Percentiles rank a stretch among this genome's conserved stretches.
These are phyloP conservation scores for Spironucleus salmonicida DNA, from an alignment of 208 protist genomes.

Conservation along the genomic window DNA sequence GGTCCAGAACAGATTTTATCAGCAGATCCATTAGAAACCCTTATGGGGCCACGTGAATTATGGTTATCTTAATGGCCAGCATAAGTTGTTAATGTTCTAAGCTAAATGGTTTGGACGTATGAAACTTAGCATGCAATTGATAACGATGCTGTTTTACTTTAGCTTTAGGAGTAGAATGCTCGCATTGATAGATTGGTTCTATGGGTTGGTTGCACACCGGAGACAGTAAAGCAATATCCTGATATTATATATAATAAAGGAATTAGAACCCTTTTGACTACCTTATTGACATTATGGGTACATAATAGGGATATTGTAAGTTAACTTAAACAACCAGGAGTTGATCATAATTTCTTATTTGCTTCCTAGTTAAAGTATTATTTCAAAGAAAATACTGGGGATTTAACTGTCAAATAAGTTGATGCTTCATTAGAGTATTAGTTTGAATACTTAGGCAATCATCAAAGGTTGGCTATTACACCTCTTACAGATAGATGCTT, in stretches of 20 bases:
- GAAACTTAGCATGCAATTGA: slow-evolving; percentile 12
- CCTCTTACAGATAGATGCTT: slow-evolving; percentile 51
- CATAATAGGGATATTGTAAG: slow-evolving; percentile 33
- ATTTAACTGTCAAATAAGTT: slow-evolving; percentile 71
- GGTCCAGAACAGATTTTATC: slow-evolving; percentile 40
- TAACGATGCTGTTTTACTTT: background rate
- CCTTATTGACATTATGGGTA: slow-evolving; percentile 34
- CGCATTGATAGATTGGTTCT: slow-evolving; percentile 14
- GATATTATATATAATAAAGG: background rate
- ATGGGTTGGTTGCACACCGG: slow-evolving; percentile 23
- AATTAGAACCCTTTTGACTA: slow-evolving; percentile 16
- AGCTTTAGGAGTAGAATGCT: background rate
- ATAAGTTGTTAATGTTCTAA: background rate
- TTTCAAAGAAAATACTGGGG: slow-evolving; percentile 28
- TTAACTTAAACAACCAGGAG: slow-evolving; percentile 3
- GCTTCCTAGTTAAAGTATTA: slow-evolving; percentile 25
- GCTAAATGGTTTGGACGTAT: slow-evolving; percentile 22
- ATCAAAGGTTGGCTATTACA: slow-evolving; percentile 71
- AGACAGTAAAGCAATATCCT: background rate
- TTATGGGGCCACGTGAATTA: slow-evolving; percentile 11
- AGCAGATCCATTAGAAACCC: slow-evolving; percentile 34
- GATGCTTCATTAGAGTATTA: slow-evolving; percentile 81
- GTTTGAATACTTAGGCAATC: slow-evolving; percentile 95
- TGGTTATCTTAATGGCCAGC: slow-evolving; percentile 5
- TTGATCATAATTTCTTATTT: slow-evolving; percentile 17